phyloP scores from a whole-genome alignment of 1,284 basidiomycete species.

The Malassezia restricta region DNA sequence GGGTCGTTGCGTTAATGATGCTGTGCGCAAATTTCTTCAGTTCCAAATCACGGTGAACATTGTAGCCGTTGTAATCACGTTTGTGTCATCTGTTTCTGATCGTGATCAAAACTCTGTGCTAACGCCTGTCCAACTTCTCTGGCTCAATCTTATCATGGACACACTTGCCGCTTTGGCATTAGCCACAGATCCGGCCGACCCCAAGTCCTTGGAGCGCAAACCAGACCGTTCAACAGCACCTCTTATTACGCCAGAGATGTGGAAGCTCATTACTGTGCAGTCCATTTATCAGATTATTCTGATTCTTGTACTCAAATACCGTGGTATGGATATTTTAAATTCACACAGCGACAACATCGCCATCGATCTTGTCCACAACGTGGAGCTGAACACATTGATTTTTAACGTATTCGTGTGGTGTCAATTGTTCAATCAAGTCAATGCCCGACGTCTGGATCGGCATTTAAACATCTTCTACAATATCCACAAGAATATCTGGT shows the following conservation, averaged over 20 bases:
- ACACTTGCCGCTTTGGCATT: constrained; percentile 93
- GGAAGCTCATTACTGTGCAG: constrained; percentile 83
- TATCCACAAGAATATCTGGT: constrained; percentile 68
- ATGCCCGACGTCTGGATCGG: constrained; percentile 72
- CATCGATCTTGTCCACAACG: constrained; percentile 46
- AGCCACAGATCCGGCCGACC: constrained; percentile 84
- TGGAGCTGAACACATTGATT: constrained; percentile 66
- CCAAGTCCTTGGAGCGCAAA: constrained; percentile 68
- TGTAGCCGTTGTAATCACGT: constrained; percentile 86
- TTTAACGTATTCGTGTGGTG: constrained; percentile 97
- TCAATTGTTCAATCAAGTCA: constrained; percentile 63
- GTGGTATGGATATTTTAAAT: constrained; percentile 59
- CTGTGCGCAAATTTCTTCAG: constrained; percentile 92
- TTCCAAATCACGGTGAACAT: constrained; percentile 96
- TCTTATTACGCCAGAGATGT: constrained; percentile 66
- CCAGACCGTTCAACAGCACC: constrained; percentile 79
- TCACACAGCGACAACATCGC: constrained; percentile 33
- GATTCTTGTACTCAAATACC: constrained; percentile 80
- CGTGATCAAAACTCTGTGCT: constrained; percentile 65
- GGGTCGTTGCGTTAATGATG: constrained; percentile 95
- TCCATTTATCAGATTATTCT: constrained; percentile 74
- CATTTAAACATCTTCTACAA: constrained; percentile 81
- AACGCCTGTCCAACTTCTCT: constrained; percentile 85
- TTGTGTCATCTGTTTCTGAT: constrained; percentile 53
- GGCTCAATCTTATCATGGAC: constrained; percentile 91